Percentiles rank a stretch among this genome's conserved stretches.
Evolutionary conservation across 2,329 filamentous ascomycete genomes (phyloP).

Genomic region (Talaromyces islandicus): DNA sequence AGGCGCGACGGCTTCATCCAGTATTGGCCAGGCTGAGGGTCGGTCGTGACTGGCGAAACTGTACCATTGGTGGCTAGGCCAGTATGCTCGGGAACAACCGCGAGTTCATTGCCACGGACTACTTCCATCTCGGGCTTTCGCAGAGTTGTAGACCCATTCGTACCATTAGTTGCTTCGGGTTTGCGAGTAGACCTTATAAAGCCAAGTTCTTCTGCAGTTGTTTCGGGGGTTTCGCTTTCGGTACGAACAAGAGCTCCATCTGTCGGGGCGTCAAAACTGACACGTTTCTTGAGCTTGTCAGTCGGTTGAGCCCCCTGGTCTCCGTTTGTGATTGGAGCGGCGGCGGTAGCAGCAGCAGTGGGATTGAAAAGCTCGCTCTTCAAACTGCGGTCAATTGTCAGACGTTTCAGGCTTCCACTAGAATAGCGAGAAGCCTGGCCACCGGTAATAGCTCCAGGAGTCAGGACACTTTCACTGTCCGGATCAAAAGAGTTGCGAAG

Average conservation of each 20-base stretch:
- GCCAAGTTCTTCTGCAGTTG: slow-evolving; percentile 54
- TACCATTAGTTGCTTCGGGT: slow-evolving; percentile 40
- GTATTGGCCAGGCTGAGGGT: slow-evolving; percentile 66
- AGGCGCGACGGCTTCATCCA: slow-evolving; percentile 75
- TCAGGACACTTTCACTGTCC: slow-evolving; percentile 73
- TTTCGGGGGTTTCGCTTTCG: slow-evolving; percentile 47
- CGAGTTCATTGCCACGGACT: slow-evolving; percentile 67
- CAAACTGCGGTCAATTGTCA: slow-evolving; percentile 85
- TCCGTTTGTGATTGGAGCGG: slow-evolving; percentile 30
- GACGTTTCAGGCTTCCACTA: slow-evolving; percentile 72
- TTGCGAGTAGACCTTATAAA: slow-evolving; percentile 52
- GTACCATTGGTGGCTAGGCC: slow-evolving; percentile 30
- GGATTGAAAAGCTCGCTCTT: slow-evolving; percentile 57
- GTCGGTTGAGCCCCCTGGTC: slow-evolving; percentile 33
- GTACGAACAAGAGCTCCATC: slow-evolving; percentile 49
- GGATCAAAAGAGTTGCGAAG: slow-evolving; percentile 73
- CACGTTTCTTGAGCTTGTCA: slow-evolving; percentile 61
- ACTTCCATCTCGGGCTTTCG: slow-evolving; percentile 62
- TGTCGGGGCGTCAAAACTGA: slow-evolving; percentile 75
- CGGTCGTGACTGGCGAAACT: slow-evolving; percentile 27
- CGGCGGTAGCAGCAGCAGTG: slow-evolving; percentile 25
- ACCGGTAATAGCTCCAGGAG: slow-evolving; percentile 72
- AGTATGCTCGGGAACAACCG: slow-evolving; percentile 63
- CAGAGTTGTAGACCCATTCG: slow-evolving; percentile 31
- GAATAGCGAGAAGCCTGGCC: slow-evolving; percentile 60